These are phyloP conservation scores for Calonectria honghensis DNA, from an alignment of 2,329 filamentous ascomycete genomes.

Conservation along the genomic window DNA sequence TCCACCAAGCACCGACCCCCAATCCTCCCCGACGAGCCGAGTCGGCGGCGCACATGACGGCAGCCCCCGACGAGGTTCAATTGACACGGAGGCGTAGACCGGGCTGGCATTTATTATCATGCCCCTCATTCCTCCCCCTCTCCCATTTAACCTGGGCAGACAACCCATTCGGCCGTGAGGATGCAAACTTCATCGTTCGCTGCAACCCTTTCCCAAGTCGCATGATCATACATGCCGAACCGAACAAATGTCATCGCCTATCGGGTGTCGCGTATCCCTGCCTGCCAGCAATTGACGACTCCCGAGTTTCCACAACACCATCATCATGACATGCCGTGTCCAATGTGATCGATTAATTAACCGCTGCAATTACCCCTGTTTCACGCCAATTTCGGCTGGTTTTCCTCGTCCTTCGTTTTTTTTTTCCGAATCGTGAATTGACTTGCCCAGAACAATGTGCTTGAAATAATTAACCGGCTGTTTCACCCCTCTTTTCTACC, in stretches of 20 bases:
- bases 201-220: constrained; percentile 33
- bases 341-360: constrained; percentile 24
- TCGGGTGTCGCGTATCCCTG: constrained; percentile 44
- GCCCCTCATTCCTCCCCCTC: constrained; percentile 15
- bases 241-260: constrained; percentile 42
- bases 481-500: constrained; percentile 6
- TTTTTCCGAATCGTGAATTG: neutral
- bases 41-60: constrained; percentile 3
- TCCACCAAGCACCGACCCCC: constrained; percentile 49
- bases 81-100: constrained; percentile 22
- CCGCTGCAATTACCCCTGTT: constrained; percentile 18
- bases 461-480: constrained; percentile 1
- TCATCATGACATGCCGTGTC: constrained; percentile 16
- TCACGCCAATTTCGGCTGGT: constrained; percentile 17
- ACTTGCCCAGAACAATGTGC: neutral
- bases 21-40: constrained; percentile 11
- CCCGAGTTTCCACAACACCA: constrained; percentile 29
- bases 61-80: constrained; percentile 15
- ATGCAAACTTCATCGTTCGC: constrained; percentile 31
- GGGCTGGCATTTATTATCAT: constrained; percentile 28
- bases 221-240: constrained; percentile 16
- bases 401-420: neutral
- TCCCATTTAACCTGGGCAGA: constrained; percentile 27
- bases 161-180: constrained; percentile 24
- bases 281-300: constrained; percentile 28